A percentile compares a stretch with the other conserved stretches of the same genome.
phyloP scores from a whole-genome alignment of 495 filamentous ascomycete genomes.

The Aspergillus biplanus region DNA sequence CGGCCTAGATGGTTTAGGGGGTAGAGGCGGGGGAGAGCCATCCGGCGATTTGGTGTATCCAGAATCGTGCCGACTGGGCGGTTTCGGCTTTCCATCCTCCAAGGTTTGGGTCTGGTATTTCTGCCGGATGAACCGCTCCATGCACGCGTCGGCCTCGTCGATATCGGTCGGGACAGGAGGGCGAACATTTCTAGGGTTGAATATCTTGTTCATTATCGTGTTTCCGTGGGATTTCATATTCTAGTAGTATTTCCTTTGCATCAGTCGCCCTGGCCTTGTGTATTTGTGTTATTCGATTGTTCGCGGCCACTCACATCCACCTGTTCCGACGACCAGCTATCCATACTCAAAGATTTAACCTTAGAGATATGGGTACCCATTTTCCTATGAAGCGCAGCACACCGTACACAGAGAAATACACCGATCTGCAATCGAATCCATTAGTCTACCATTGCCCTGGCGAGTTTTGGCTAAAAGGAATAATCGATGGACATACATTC shows the following conservation, averaged over 20 bases:
- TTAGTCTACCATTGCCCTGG: slow-evolving; percentile 26
- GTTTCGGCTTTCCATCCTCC: slow-evolving; percentile 56
- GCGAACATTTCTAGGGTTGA: slow-evolving; percentile 81
- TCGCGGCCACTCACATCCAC: slow-evolving; percentile 72
- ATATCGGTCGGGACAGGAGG: slow-evolving; percentile 83
- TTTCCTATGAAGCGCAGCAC: slow-evolving; percentile 93
- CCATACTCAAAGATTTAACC: slow-evolving; percentile 97
- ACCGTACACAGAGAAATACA: slow-evolving; percentile 96
- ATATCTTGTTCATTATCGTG: slow-evolving; percentile 77
- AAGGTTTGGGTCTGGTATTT: slow-evolving; percentile 79
- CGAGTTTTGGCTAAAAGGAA: neutral
- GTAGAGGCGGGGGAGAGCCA: slow-evolving; percentile 74
- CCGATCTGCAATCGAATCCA: slow-evolving; percentile 66
- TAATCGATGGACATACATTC: slow-evolving; percentile 69
- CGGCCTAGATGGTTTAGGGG: slow-evolving; percentile 77
- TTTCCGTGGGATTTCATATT: slow-evolving; percentile 94
- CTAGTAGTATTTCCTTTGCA: slow-evolving; percentile 48
- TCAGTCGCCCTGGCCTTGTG: neutral
- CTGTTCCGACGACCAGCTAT: slow-evolving; percentile 92
- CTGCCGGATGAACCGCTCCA: slow-evolving; percentile 92
- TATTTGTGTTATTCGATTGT: neutral
- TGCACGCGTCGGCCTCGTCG: slow-evolving; percentile 87
- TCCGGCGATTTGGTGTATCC: slow-evolving; percentile 46
- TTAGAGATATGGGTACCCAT: slow-evolving; percentile 97
- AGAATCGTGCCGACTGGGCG: slow-evolving; percentile 46